These are phyloP conservation scores for Auricularia sp. DNA, from an alignment of 768 basidiomycete genomes.

Conservation along the genomic window DNA sequence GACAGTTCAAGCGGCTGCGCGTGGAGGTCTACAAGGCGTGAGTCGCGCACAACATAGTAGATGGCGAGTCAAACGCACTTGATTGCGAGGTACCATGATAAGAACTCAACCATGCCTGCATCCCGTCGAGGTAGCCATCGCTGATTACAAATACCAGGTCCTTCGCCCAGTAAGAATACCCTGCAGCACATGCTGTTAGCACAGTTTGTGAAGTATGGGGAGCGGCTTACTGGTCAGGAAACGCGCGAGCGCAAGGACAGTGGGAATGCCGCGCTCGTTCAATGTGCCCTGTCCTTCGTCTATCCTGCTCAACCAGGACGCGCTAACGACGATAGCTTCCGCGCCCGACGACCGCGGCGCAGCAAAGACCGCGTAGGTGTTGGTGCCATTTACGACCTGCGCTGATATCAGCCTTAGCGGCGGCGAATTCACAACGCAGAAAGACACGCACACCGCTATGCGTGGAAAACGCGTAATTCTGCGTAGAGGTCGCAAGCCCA, in stretches of 20 bases:
- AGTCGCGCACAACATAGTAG: neutral
- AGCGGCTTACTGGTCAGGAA: conserved; percentile 64
- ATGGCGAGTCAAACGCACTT: conserved; percentile 34
- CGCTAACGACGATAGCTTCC: conserved; percentile 86
- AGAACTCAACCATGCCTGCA: conserved; percentile 82
- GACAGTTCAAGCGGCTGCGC: conserved; percentile 51
- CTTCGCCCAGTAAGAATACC: conserved; percentile 88
- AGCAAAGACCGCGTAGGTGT: conserved; percentile 71
- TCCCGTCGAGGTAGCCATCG: conserved; percentile 82
- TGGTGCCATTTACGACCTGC: conserved; percentile 54
- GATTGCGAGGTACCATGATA: conserved; percentile 66
- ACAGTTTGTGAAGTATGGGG: neutral
- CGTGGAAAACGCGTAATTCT: conserved; percentile 52
- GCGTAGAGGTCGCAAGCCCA: conserved; percentile 62
- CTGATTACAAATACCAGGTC: conserved; percentile 85
- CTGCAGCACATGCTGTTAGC: conserved; percentile 29
- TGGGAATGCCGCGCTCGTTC: conserved; percentile 82
- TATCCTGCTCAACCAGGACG: conserved; percentile 73
- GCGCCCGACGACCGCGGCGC: conserved; percentile 88
- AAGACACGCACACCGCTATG: conserved; percentile 37
- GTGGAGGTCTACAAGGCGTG: conserved; percentile 42
- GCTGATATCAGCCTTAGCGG: neutral
- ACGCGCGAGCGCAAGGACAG: conserved; percentile 71
- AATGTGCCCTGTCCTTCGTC: conserved; percentile 47
- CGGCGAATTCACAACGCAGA: neutral